A percentile compares a stretch with the other conserved stretches of the same genome.
Conservation (phyloP, 2,329 filamentous ascomycete genomes). For the Cordyceps cateniannulata region DNA sequence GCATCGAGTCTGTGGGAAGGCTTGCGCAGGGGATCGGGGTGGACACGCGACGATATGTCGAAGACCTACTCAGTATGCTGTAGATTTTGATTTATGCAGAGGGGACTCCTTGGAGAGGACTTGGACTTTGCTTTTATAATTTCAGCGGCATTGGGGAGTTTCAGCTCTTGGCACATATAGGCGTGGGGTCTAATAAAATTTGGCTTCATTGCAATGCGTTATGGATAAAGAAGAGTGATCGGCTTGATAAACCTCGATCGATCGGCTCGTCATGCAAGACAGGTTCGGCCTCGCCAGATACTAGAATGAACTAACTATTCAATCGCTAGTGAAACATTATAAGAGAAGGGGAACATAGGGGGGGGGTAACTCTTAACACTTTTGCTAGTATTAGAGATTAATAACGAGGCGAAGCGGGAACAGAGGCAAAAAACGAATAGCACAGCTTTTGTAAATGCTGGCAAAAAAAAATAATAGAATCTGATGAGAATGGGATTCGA, state of each 20-base stretch:
- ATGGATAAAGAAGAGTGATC: no score
- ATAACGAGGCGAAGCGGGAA: background rate
- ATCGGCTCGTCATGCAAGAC: no score
- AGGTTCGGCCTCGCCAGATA: no score
- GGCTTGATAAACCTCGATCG: no score
- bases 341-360: no score
- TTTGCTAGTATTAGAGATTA: no score
- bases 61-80: conserved; percentile 59
- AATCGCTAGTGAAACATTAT: no score
- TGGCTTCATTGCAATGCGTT: no score
- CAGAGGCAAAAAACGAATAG: background rate
- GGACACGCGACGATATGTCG: conserved; percentile 69
- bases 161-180: background rate
- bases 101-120: background rate
- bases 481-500: conserved; percentile 13
- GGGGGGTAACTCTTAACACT: no score
- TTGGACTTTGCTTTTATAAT: background rate
- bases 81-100: conserved; percentile 13
- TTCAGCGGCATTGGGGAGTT: conserved; percentile 2
- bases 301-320: no score
- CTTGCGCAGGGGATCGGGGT: conserved; percentile 69
- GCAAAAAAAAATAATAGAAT: background rate
- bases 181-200: background rate
- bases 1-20: conserved; percentile 37
- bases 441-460: background rate